Evolutionary conservation across 257 asterid species (phyloP).

Genomic region (Gentiana macrophylla): DNA sequence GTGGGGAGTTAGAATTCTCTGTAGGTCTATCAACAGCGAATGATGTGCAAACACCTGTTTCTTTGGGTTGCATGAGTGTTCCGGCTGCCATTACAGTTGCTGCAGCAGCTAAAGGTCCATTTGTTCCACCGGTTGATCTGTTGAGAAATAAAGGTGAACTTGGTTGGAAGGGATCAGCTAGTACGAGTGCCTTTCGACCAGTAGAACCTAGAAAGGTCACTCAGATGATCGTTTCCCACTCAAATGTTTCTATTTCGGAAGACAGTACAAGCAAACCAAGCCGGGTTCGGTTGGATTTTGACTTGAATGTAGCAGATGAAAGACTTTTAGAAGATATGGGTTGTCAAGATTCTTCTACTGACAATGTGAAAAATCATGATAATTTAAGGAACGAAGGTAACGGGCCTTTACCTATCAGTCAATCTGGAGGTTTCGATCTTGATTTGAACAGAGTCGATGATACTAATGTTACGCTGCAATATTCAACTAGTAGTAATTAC

Average conservation of each 20-base stretch:
- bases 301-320: conserved; percentile 49
- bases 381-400: conserved; percentile 13
- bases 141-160: conserved; percentile 65
- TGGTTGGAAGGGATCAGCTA: conserved; percentile 96
- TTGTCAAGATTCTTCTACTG: conserved; percentile 25
- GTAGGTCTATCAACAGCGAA: conserved; percentile 21
- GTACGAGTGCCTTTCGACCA: conserved; percentile 96
- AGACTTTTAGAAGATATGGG: conserved; percentile 34
- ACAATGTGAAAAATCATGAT: conserved; percentile 12
- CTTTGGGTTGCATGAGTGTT: conserved; percentile 23
- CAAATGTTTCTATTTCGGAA: conserved; percentile 21
- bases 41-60: conserved; percentile 20
- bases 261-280: conserved; percentile 32
- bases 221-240: conserved; percentile 21
- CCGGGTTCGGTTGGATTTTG: conserved; percentile 39
- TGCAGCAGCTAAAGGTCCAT: conserved; percentile 82
- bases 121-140: conserved; percentile 78
- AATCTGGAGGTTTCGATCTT: conserved; percentile 35
- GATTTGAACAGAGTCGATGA: conserved; percentile 40
- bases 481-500: conserved; percentile 25
- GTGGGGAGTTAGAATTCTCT: conserved; percentile 33
- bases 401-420: conserved; percentile 20
- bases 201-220: conserved; percentile 76
- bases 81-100: conserved; percentile 71
- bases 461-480: conserved; percentile 22